Evolutionary conservation across 805 yeast species (phyloP), one percentile per base, ranked within the genome.

Genomic region (Kuraishia piskuri): DNA sequence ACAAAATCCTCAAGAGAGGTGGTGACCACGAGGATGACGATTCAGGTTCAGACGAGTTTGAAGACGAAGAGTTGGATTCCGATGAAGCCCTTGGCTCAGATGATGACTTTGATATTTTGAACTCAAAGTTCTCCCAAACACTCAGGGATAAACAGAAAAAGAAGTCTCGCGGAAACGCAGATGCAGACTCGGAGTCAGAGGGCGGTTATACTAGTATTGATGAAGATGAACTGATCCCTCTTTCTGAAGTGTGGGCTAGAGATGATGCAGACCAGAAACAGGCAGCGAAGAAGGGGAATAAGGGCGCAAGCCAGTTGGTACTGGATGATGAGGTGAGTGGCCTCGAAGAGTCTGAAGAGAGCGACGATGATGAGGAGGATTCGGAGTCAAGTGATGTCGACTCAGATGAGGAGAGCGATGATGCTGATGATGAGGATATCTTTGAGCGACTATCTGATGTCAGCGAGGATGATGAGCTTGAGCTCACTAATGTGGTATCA

Each of bases 61-160:
- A 67, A 22, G 77, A 69, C 50, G 74, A 68, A 52, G 73, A 69
- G 50, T 61, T 69, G 3, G 72, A 69, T 55, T 88, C 96, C 0
- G 97, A 90, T 66, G 96, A 87, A 60, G 96, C 96, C 0, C 69
- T 88, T 55, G 96, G 94, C 0, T 84, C 94, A 0, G 95, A 79
- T 54, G 91, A 86, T 59, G 88, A 83, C 53, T 78, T 75, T 52
- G 86, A 79, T 59, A 74, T 78, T 7, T 67, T 84, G 59, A 78
- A 80, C 65, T 80, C 88, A 26, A 85, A 80, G 63, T 80, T 84
- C 57, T 83, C 90, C 5, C 88, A 85, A 61, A 79, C 86, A 14
- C 69, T 84, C 48, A 78, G 90, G 68, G 89, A 83, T 63, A 74
- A 73, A 56, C 76, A 73, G 60, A 67, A 63, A 54, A 59, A 60